These are phyloP conservation scores for Botrytis aclada DNA, from an alignment of 2,329 filamentous ascomycete genomes.

Conservation along the genomic window DNA sequence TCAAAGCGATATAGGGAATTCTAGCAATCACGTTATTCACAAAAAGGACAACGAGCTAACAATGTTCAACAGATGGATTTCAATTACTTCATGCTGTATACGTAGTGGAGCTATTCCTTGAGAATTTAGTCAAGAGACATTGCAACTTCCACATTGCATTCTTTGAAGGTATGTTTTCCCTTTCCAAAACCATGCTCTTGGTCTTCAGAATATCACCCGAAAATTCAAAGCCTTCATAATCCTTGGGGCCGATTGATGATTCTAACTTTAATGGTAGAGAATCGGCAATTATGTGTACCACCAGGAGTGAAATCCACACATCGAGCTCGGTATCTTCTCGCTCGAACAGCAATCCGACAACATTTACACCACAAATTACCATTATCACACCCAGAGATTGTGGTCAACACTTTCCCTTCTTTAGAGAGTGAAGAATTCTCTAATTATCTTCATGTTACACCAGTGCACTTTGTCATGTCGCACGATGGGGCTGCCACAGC, in stretches of 20 bases:
- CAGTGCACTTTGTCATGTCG: constrained; percentile 65
- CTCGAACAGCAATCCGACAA: constrained; percentile 60
- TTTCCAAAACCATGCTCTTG: neutral
- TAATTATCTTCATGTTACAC: constrained; percentile 51
- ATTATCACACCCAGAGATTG: constrained; percentile 29
- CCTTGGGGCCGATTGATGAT: neutral
- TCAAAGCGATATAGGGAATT: neutral
- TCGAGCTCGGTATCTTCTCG: constrained; percentile 51
- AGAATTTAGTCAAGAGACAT: constrained; percentile 56
- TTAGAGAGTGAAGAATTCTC: constrained; percentile 50
- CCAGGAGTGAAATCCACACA: constrained; percentile 36
- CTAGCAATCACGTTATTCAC: no score
- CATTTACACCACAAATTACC: constrained; percentile 46
- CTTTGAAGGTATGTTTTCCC: constrained; percentile 44
- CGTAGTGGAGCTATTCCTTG: constrained; percentile 63
- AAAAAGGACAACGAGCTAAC: constrained; percentile 23
- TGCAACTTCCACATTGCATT: constrained; percentile 72
- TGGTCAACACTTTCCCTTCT: constrained; percentile 45
- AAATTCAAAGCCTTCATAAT: neutral
- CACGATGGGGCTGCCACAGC: constrained; percentile 53
- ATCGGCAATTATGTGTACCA: constrained; percentile 56
- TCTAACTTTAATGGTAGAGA: constrained; percentile 35
- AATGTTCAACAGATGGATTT: constrained; percentile 51
- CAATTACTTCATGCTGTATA: constrained; percentile 71
- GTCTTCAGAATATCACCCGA: neutral